Evolutionary conservation across 345 rosid species (phyloP), one percentile per base, ranked within the genome.

Genomic region (Ceriops zippeliana): DNA sequence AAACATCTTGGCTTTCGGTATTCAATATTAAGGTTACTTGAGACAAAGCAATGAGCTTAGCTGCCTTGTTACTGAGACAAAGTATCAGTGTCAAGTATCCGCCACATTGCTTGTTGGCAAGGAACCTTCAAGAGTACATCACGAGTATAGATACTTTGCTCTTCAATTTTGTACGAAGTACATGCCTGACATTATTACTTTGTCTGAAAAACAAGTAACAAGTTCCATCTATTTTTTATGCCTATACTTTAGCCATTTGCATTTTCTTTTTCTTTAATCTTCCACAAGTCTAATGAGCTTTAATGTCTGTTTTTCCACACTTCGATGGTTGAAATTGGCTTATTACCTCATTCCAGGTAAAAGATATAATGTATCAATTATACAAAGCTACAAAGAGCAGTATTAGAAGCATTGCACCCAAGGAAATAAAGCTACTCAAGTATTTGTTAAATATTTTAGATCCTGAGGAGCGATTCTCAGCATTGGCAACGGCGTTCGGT

Each of bases 401-500:
- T 70, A 87, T 93, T 19, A 86, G 92, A 77, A 86, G 96, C 83
- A 91, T 93, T 46, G 81, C 90, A 16, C 98, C 98, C 0, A 91
- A 93, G 82, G 98, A 93, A 75, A 78, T 93, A 77, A 93, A 84
- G 79, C 82, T 93, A 47, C 74, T 93, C 6, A 93, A 93, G 83
- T 73, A 93, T 73, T 83, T 93, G 54, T 86, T 93, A 62, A 93
- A 91, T 84, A 88, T 93, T 56, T 80, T 82, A 57, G 98, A 93
- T 75, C 98, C 98, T 5, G 97, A 93, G 79, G 97, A 91, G 83
- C 85, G 98, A 52, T 91, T 93, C 79, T 86, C 96, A 21, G 97
- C 97, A 13, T 75, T 93, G 78, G 98, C 98, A 73, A 86, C 86
- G 62, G 89, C 92, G 21, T 93, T 93, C 77, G 86, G 90, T 26